phyloP scores from a whole-genome alignment of 352 stramenopile genomes.

The Hyaloperonospora arabidopsidis region DNA sequence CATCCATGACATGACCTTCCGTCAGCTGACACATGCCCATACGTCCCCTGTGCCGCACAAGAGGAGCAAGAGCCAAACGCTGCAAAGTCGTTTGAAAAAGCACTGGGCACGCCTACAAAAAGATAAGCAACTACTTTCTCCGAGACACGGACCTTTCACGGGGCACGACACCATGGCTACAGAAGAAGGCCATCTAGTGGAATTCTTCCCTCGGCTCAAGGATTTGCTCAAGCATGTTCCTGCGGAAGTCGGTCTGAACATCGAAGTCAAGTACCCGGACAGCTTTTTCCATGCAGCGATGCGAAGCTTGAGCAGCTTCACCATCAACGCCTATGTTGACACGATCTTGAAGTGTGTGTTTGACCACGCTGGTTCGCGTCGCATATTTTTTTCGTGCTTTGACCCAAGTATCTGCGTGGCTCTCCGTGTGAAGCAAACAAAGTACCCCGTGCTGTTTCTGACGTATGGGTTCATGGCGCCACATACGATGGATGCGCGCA shows the following conservation, averaged over 20 bases:
- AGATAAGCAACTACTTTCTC: slow-evolving; percentile 14
- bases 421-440: slow-evolving; percentile 60
- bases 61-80: slow-evolving; percentile 20
- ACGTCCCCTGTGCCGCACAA: slow-evolving; percentile 36
- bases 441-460: slow-evolving; percentile 70
- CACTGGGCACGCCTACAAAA: slow-evolving; percentile 49
- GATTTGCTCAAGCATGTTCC: slow-evolving; percentile 65
- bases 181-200: slow-evolving; percentile 51
- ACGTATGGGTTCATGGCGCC: slow-evolving; percentile 53
- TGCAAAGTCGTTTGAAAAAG: slow-evolving; percentile 59
- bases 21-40: slow-evolving; percentile 46
- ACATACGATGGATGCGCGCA: slow-evolving; percentile 37
- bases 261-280: slow-evolving; percentile 82
- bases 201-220: slow-evolving; percentile 63
- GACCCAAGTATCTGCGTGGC: slow-evolving; percentile 58
- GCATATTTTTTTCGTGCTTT: slow-evolving; percentile 82
- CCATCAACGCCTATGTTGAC: slow-evolving; percentile 71
- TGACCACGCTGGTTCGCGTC: slow-evolving; percentile 42
- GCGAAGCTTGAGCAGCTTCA: slow-evolving; percentile 45
- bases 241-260: slow-evolving; percentile 62
- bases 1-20: slow-evolving; percentile 60
- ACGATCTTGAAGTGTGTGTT: slow-evolving; percentile 66
- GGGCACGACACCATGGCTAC: slow-evolving; percentile 4
- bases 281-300: slow-evolving; percentile 32
- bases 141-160: slow-evolving; percentile 3